Conservation (phyloP, 2,329 filamentous ascomycete genomes). For the Fusarium sp. region DNA sequence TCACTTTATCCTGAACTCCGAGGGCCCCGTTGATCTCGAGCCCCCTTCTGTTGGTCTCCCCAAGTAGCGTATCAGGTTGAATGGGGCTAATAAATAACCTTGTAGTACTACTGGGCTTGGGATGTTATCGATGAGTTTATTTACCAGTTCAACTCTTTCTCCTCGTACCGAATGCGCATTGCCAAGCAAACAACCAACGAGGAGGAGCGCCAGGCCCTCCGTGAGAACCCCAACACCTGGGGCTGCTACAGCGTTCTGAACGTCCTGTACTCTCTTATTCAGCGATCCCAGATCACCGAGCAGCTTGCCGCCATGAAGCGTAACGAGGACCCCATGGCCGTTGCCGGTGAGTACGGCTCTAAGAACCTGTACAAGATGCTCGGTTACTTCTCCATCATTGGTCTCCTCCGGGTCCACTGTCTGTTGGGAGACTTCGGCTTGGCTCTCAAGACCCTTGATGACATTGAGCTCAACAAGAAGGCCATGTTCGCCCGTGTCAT, state of each 20-base stretch:
- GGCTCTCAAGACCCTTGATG: constrained; percentile 97
- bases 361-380: constrained; percentile 97
- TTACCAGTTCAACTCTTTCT: constrained; percentile 99
- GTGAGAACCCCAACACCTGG: constrained; percentile 99
- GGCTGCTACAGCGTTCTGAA: constrained; percentile 99
- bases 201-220: constrained; percentile 89
- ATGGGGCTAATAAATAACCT: constrained; percentile 32
- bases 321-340: constrained; percentile 85
- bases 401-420: constrained; percentile 93
- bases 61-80: constrained; percentile 17
- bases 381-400: constrained; percentile 99
- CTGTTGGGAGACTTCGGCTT: constrained; percentile 97
- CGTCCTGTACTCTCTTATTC: constrained; percentile 98
- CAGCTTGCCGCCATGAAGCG: constrained; percentile 95
- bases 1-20: constrained; percentile 98
- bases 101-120: constrained; percentile 98
- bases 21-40: constrained; percentile 97
- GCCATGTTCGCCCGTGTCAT: constrained; percentile 99
- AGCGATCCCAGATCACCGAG: constrained; percentile 97
- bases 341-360: constrained; percentile 94
- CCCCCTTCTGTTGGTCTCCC: constrained; percentile 82
- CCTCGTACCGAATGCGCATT: constrained; percentile 91
- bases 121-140: constrained; percentile 99
- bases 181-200: constrained; percentile 85
- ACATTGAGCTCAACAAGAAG: constrained; percentile 99